Percentiles rank a stretch among this genome's conserved stretches.
Conservation (phyloP, 352 stramenopile species). For the Globisporangium middletonii region DNA sequence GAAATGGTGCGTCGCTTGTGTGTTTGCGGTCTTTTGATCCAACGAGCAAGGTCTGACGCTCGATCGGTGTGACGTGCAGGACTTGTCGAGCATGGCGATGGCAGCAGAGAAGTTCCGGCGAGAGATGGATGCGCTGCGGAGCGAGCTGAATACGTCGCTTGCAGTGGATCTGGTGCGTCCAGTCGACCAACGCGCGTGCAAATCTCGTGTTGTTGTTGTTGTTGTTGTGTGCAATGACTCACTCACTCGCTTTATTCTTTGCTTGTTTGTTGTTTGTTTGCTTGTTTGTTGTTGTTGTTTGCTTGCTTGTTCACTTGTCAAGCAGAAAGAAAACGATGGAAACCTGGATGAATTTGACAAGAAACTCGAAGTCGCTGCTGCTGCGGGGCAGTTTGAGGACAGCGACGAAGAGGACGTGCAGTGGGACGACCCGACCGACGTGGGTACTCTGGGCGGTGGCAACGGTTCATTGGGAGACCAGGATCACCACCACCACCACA, state of each 20-base stretch:
- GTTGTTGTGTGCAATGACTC: not conserved
- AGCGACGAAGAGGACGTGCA: conserved; percentile 64
- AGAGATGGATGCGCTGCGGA: conserved; percentile 82
- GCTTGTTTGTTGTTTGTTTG: conserved; percentile 8
- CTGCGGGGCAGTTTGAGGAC: conserved; percentile 77
- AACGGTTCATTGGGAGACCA: conserved; percentile 23
- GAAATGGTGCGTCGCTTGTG: conserved; percentile 41
- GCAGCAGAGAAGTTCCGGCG: conserved; percentile 77
- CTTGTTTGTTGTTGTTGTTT: not conserved
- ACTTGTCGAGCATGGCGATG: conserved; percentile 73
- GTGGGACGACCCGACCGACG: conserved; percentile 41
- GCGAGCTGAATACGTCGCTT: conserved; percentile 31
- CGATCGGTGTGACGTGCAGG: conserved; percentile 26
- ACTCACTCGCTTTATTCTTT: not conserved
- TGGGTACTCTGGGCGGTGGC: conserved; percentile 4
- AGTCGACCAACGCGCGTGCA: not conserved
- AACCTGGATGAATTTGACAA: conserved; percentile 77
- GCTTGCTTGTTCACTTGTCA: conserved; percentile 1
- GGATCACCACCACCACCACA: conserved; percentile 7
- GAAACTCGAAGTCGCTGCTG: conserved; percentile 68
- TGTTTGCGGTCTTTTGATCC: not conserved
- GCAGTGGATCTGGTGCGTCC: conserved; percentile 26
- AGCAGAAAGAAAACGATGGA: conserved; percentile 36
- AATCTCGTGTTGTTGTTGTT: too few species aligned
- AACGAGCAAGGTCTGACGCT: conserved; percentile 1